phyloP scores from a whole-genome alignment of 2,329 filamentous ascomycete genomes.

The Epichloe sylvatica region DNA sequence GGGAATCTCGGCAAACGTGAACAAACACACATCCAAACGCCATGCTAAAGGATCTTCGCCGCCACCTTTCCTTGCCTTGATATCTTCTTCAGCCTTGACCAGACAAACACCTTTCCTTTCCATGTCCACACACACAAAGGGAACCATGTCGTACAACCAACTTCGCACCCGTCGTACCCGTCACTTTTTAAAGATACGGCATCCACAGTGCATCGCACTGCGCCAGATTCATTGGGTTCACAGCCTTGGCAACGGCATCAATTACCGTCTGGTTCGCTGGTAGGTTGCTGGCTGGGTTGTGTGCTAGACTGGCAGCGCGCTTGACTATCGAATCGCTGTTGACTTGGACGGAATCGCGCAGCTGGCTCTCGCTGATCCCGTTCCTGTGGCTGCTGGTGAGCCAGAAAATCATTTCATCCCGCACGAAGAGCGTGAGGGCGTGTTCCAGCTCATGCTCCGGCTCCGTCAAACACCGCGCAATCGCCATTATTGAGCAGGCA shows the following conservation, averaged over 20 bases:
- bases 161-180: no score
- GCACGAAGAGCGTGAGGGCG: constrained; percentile 83
- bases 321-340: constrained; percentile 91
- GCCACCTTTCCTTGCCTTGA: neutral
- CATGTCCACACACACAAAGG: no score
- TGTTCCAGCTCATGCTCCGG: constrained; percentile 86
- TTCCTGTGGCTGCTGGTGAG: constrained; percentile 63
- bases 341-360: constrained; percentile 65
- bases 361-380: constrained; percentile 43
- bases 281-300: constrained; percentile 62
- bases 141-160: no score
- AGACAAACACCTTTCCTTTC: neutral
- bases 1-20: neutral
- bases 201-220: constrained; percentile 93
- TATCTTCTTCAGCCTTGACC: neutral
- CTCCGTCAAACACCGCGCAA: constrained; percentile 84
- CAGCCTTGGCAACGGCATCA: constrained; percentile 81
- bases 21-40: constrained; percentile 5
- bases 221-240: constrained; percentile 79
- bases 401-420: constrained; percentile 98
- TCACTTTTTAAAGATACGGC: constrained; percentile 47
- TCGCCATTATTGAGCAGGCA: constrained; percentile 88
- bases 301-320: constrained; percentile 71
- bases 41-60: constrained; percentile 4
- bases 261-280: constrained; percentile 96